Conservation (phyloP, 345 rosid species). For the Eucalyptus cloeziana region DNA sequence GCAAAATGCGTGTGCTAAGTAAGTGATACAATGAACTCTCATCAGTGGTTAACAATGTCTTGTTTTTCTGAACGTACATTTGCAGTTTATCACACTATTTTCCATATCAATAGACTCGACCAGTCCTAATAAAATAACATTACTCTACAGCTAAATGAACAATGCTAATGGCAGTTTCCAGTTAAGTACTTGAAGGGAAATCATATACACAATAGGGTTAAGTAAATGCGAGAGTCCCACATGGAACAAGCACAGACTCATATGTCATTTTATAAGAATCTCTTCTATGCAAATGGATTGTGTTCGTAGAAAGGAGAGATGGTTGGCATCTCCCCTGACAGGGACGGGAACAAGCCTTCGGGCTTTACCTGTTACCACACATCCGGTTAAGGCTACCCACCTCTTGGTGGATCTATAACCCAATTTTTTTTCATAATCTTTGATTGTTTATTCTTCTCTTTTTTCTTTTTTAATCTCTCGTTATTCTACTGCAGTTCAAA, state of each 20-base stretch:
- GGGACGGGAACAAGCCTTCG: slow-evolving; percentile 22
- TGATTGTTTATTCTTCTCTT: neutral
- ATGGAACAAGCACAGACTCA: rapidly evolving
- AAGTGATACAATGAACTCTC: neutral
- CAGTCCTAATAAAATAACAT: neutral
- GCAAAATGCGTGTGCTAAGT: neutral
- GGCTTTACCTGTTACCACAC: slow-evolving; percentile 9
- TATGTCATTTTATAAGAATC: rapidly evolving
- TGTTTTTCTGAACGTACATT: neutral
- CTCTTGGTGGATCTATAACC: neutral
- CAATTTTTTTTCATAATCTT: neutral
- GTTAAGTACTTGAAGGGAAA: neutral
- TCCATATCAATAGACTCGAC: neutral
- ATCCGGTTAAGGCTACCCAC: slow-evolving; percentile 6
- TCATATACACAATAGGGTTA: neutral
- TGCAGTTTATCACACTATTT: neutral
- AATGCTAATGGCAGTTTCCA: neutral
- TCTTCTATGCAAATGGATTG: rapidly evolving
- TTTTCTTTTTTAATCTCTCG: no score
- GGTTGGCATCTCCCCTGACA: slow-evolving; percentile 48
- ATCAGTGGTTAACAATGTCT: neutral
- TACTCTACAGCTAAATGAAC: neutral
- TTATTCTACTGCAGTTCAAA: no score
- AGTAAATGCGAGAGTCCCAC: neutral
- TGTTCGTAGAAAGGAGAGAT: slow-evolving; percentile 26